Percentiles rank a stretch among this genome's conserved stretches.
Conservation (phyloP, 192 early-diverging fungal species). For the Spizellomyces sp. region DNA sequence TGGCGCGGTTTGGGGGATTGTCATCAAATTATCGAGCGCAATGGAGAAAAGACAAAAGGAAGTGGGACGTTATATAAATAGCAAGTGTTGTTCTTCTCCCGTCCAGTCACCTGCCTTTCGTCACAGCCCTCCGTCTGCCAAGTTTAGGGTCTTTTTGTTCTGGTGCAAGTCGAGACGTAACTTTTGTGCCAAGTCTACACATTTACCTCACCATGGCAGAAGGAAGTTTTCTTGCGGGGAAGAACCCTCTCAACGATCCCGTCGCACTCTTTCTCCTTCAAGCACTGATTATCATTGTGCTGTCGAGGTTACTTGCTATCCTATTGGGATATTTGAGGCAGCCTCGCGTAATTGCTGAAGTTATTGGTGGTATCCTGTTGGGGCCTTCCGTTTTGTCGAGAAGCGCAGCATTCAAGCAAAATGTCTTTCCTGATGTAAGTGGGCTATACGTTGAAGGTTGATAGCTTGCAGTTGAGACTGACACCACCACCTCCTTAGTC, state of each 20-base stretch:
- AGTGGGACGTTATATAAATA: too few species aligned
- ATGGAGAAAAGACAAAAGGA: too few species aligned
- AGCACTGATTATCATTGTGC: conserved; percentile 57
- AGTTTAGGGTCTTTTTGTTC: too few species aligned
- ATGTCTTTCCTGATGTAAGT: conserved; percentile 68
- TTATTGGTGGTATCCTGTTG: conserved; percentile 86
- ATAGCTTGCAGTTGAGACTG: background rate
- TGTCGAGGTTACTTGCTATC: conserved; percentile 71
- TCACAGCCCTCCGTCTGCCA: too few species aligned
- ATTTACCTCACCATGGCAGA: background rate
- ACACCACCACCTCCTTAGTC: background rate
- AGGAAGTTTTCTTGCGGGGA: conserved; percentile 27
- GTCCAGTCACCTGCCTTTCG: too few species aligned
- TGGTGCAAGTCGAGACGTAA: too few species aligned
- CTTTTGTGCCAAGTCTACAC: too few species aligned
- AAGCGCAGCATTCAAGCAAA: conserved; percentile 64
- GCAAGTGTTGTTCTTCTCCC: background rate
- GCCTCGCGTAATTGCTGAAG: conserved; percentile 89
- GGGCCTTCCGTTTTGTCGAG: conserved; percentile 85
- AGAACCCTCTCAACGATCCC: conserved; percentile 54
- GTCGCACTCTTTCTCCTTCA: conserved; percentile 81
- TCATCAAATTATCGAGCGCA: too few species aligned
- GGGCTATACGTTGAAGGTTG: background rate
- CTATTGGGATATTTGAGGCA: conserved; percentile 67
- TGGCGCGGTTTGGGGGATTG: too few species aligned